Evolutionary conservation across 257 asterid species (phyloP).

Genomic region (Solanum pinnatisectum): DNA sequence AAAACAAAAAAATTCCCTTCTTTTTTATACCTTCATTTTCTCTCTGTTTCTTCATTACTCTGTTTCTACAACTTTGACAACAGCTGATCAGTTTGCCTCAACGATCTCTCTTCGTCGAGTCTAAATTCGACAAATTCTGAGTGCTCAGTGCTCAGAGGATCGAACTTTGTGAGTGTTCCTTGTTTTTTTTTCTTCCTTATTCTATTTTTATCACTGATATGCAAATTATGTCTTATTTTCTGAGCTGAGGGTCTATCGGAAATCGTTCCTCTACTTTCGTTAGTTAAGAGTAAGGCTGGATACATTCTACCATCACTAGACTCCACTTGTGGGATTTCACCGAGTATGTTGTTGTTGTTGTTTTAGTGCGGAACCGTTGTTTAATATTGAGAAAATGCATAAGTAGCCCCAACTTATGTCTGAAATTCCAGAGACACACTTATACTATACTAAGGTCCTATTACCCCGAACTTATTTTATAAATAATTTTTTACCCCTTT

Average conservation of each 20-base stretch:
- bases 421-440: no score
- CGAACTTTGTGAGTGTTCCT: background rate
- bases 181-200: background rate
- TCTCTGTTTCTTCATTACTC: background rate
- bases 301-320: background rate
- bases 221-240: background rate
- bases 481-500: no score
- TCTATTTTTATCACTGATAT: background rate
- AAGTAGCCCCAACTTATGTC: no score
- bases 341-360: background rate
- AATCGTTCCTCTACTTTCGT: background rate
- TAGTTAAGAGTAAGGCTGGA: background rate
- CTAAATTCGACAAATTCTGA: background rate
- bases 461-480: no score
- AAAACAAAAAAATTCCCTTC: background rate
- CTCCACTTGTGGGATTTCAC: background rate
- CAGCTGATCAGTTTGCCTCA: background rate
- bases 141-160: background rate
- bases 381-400: no score
- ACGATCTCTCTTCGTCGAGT: background rate
- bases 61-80: background rate
- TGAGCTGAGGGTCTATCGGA: background rate
- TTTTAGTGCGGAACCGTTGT: background rate
- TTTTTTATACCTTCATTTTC: background rate
- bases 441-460: no score